Percentiles rank a stretch among this genome's conserved stretches.
Evolutionary conservation across 768 basidiomycete species (phyloP).

Genomic region (Gautieria morchelliformis): DNA sequence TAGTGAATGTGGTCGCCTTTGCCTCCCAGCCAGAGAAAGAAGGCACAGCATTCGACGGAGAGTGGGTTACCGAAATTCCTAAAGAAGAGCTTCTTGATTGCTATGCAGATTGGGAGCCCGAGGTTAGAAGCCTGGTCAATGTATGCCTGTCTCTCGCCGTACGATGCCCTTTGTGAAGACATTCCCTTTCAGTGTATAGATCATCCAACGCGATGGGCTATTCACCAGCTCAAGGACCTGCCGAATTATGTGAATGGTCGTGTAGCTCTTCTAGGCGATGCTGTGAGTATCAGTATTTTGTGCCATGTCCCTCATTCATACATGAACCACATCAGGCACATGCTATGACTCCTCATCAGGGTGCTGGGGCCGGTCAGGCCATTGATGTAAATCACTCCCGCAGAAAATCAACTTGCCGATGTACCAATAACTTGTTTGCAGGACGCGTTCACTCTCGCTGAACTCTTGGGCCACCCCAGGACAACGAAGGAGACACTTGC

Average conservation of each 20-base stretch:
- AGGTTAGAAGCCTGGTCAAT: slow-evolving; percentile 21
- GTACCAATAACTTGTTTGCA: neutral
- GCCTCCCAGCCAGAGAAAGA: slow-evolving; percentile 41
- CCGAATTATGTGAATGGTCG: slow-evolving; percentile 16
- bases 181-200: slow-evolving; percentile 3
- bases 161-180: neutral
- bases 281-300: slow-evolving; percentile 13
- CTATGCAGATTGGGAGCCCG: slow-evolving; percentile 29
- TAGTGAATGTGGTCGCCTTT: slow-evolving; percentile 58
- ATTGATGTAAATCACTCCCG: slow-evolving; percentile 31
- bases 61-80: slow-evolving; percentile 42
- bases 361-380: slow-evolving; percentile 50
- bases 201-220: slow-evolving; percentile 14
- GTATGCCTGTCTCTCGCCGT: slow-evolving; percentile 12
- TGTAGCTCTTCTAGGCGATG: slow-evolving; percentile 21
- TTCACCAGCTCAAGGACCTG: slow-evolving; percentile 14
- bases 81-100: slow-evolving; percentile 26
- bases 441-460: slow-evolving; percentile 20
- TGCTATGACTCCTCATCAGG: slow-evolving; percentile 46
- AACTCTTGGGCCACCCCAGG: slow-evolving; percentile 12
- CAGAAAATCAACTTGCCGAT: neutral
- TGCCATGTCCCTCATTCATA: neutral
- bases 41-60: slow-evolving; percentile 35
- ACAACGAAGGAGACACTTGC: slow-evolving; percentile 9
- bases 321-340: slow-evolving; percentile 28